phyloP scores from a whole-genome alignment of 345 rosid species.

The Brassica cretica region DNA sequence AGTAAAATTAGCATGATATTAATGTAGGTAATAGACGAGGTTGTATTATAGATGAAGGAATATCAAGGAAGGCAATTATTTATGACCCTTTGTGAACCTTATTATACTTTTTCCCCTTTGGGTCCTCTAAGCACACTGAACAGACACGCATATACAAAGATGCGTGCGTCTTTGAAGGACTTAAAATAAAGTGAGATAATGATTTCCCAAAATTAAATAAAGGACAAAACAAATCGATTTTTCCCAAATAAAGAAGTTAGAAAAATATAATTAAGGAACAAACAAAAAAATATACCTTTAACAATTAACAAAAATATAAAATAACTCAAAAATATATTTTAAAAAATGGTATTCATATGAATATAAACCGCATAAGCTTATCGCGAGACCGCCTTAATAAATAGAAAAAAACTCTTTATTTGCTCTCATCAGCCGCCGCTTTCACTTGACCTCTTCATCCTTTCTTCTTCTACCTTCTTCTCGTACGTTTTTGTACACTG shows the following conservation, averaged over 20 bases:
- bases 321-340: background rate
- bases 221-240: slow-evolving; percentile 18
- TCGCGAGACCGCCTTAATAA: slow-evolving; percentile 39
- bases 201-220: slow-evolving; percentile 20
- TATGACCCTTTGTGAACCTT: slow-evolving; percentile 6
- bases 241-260: slow-evolving; percentile 31
- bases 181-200: slow-evolving; percentile 30
- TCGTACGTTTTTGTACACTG: slow-evolving; percentile 1
- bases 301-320: slow-evolving; percentile 26
- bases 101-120: background rate
- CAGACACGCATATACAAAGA: slow-evolving; percentile 38
- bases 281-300: slow-evolving; percentile 33
- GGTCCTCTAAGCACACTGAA: slow-evolving; percentile 33
- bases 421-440: slow-evolving; percentile 43
- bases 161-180: slow-evolving; percentile 37
- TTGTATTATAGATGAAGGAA: background rate
- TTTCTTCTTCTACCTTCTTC: slow-evolving; percentile 16
- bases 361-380: slow-evolving; percentile 39
- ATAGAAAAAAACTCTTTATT: slow-evolving; percentile 17
- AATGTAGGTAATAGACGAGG: background rate
- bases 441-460: slow-evolving; percentile 28
- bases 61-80: slow-evolving; percentile 14
- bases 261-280: slow-evolving; percentile 18
- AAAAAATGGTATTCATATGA: slow-evolving; percentile 22
- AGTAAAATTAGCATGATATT: background rate